phyloP scores from a whole-genome alignment of 106 monocot species.

The Dendrobium huoshanense region DNA sequence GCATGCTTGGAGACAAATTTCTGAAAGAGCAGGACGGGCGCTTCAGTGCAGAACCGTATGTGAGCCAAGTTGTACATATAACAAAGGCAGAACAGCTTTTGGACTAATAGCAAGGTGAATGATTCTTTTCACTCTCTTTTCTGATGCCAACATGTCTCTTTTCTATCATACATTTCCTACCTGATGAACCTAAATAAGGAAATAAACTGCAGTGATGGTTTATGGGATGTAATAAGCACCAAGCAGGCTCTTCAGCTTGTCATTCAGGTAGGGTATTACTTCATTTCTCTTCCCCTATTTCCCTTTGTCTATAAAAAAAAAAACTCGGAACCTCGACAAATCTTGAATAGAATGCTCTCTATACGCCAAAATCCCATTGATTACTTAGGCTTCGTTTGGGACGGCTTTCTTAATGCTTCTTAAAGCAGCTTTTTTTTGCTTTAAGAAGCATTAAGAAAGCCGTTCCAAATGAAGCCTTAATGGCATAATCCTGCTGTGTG shows the following conservation, averaged over 20 bases:
- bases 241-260: constrained; percentile 63
- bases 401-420: too few species aligned
- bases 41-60: constrained; percentile 79
- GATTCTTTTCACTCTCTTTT: neutral
- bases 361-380: too few species aligned
- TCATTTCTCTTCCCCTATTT: neutral
- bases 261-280: constrained; percentile 36
- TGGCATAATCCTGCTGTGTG: too few species aligned
- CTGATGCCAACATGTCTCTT: neutral
- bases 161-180: neutral
- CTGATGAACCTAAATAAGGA: neutral
- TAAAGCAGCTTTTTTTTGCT: too few species aligned
- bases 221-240: constrained; percentile 88
- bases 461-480: too few species aligned
- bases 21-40: constrained; percentile 84
- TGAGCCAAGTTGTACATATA: constrained; percentile 68
- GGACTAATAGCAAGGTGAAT: constrained; percentile 78
- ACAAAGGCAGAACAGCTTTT: constrained; percentile 45
- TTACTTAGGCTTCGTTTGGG: too few species aligned
- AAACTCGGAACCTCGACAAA: too few species aligned
- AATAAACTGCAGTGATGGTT: constrained; percentile 67
- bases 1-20: constrained; percentile 97
- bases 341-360: too few species aligned
- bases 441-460: too few species aligned
- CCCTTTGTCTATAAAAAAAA: neutral